Conservation (phyloP, 225 moss, liverwort and hornwort species). For the Climacium dendroides region DNA sequence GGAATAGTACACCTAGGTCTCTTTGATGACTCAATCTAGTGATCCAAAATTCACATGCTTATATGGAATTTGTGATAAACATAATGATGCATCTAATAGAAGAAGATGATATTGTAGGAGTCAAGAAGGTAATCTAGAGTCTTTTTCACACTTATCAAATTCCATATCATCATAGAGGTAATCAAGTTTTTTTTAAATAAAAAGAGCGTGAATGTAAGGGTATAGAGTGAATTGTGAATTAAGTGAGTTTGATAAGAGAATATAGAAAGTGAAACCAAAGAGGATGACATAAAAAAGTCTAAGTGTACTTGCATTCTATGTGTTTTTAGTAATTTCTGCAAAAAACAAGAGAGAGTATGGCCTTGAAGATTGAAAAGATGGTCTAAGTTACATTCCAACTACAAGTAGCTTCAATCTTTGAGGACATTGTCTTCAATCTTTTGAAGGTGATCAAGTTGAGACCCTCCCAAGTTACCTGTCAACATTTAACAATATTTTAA, state of each 20-base stretch:
- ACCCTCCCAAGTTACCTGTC: background rate
- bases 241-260: background rate
- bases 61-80: background rate
- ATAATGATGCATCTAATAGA: background rate
- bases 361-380: background rate
- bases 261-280: too few relatives aligned
- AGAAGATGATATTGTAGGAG: background rate
- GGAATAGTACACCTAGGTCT: background rate
- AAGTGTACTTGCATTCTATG: background rate
- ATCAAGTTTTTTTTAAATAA: background rate
- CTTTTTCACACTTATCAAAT: background rate
- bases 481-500: background rate
- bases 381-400: background rate
- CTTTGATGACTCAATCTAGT: background rate
- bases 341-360: background rate
- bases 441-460: background rate
- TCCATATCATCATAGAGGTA: fast-evolving
- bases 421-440: background rate
- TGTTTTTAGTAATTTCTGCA: background rate
- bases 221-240: background rate
- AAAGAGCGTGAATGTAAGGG: background rate
- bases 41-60: background rate
- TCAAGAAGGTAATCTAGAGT: background rate
- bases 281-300: background rate
- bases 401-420: background rate